Evolutionary conservation across 306 rosid species (phyloP), one percentile per base, ranked within the genome.

Genomic region (Citrullus amarus): DNA sequence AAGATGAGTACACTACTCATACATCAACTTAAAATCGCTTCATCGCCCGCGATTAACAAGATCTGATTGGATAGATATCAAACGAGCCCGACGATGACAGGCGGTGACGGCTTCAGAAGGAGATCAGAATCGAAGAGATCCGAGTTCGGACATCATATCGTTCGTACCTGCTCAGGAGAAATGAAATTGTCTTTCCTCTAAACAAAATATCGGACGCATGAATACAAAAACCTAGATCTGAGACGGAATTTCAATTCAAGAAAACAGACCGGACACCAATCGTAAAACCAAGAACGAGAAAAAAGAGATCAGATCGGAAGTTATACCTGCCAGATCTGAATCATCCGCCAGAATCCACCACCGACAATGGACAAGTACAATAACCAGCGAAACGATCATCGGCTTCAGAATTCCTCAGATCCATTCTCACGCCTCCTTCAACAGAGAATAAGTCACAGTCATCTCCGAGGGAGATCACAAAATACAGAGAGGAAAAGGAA

Each of bases 401-500:
- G 18, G 20, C 4, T 10, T 6, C 18, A 6, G 11, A 44, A 0
- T 8, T 46, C 77, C 6, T n/a, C 11, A 9, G n/a, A 36, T 13
- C 32, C 34, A 51, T n/a, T 57, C 17, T 6, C 1, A 8, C 2
- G 1, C 25, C 3, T 12, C 3, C 8, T 2, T 6, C 9, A 9
- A 16, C 34, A 15, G 62, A 73, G 16, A 51, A 3, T 2, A 6
- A 10, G 20, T 2, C 34, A 4, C 0, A 2, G 2, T 0, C 0
- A 39, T 9, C 53, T n/a, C 8, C n/a, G 32, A 20, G 6, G 4
- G 4, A 2, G 16, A 7, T 4, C n/a, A 5, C 6, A 30, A 28
- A 14, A 13, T 2, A 14, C 8, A 32, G 18, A 32, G 15, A 39
- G 3, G 12, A 0, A 1, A 0, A 0, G 13, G 0, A 0, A 2